Evolutionary conservation across 1,139 yeast genomes (phyloP).

Genomic region (Magnusiomyces suaveolens): DNA sequence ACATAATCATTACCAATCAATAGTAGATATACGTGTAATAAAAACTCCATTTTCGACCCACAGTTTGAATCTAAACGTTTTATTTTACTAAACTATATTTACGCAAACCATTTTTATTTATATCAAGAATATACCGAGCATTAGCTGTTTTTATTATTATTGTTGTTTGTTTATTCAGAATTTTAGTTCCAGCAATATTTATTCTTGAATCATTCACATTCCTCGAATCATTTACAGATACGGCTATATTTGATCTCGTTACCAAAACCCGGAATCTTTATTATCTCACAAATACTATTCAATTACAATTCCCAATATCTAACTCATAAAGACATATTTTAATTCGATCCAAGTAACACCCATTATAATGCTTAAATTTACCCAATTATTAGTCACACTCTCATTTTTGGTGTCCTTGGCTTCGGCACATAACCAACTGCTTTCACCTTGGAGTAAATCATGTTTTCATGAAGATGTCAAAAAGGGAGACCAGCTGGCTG

Average conservation of each 20-base stretch:
- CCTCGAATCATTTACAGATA: no score
- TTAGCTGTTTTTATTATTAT: no score
- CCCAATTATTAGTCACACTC: not conserved
- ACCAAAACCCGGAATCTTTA: not conserved
- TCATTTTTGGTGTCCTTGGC: constrained; percentile 21
- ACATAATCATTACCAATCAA: no score
- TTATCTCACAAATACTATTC: not conserved
- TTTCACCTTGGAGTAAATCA: constrained; percentile 74
- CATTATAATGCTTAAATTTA: not conserved
- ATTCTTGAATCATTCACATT: no score
- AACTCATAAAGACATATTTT: not conserved
- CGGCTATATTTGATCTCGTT: not conserved
- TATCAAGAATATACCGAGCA: no score
- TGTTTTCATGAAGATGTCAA: constrained; percentile 82
- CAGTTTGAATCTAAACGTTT: no score
- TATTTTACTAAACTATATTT: no score
- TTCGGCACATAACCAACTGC: constrained; percentile 66
- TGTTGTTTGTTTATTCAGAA: no score
- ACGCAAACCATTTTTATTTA: no score
- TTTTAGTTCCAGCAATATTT: no score
- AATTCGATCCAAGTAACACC: not conserved
- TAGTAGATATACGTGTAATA: no score
- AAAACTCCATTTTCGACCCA: no score
- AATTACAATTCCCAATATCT: not conserved
- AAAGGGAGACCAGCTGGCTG: constrained; percentile 76